Conservation (phyloP, 352 stramenopile species). For the Phytophthora palmivora region DNA sequence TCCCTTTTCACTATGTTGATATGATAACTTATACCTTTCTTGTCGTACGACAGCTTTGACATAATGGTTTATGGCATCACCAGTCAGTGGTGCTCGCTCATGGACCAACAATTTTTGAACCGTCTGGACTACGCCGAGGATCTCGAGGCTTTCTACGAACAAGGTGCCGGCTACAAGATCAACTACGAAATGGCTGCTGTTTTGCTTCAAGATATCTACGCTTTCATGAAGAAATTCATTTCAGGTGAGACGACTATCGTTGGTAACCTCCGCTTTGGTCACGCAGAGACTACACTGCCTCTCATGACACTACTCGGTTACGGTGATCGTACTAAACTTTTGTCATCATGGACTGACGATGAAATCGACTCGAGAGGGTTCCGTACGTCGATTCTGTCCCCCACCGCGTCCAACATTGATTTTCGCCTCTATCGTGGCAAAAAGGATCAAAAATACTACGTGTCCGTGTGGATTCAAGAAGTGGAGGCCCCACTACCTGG, state of each 20-base stretch:
- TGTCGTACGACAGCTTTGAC: slow-evolving; percentile 53
- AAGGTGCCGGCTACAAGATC: slow-evolving; percentile 63
- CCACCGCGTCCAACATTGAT: slow-evolving; percentile 78
- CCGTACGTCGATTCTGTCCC: slow-evolving; percentile 60
- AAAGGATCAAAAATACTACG: slow-evolving; percentile 50
- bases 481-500: slow-evolving; percentile 48
- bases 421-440: slow-evolving; percentile 65
- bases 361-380: slow-evolving; percentile 60
- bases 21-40: not conserved
- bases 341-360: slow-evolving; percentile 37
- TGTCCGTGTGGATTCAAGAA: slow-evolving; percentile 64
- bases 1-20: not conserved
- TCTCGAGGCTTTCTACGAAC: slow-evolving; percentile 74
- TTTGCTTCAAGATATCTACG: slow-evolving; percentile 64
- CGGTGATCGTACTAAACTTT: slow-evolving; percentile 42
- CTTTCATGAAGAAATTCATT: slow-evolving; percentile 56
- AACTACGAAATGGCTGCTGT: slow-evolving; percentile 80
- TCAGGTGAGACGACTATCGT: slow-evolving; percentile 38
- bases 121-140: slow-evolving; percentile 72
- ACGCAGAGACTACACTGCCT: slow-evolving; percentile 78
- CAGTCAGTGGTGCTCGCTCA: slow-evolving; percentile 68
- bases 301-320: slow-evolving; percentile 75
- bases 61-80: slow-evolving; percentile 61
- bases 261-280: slow-evolving; percentile 70
- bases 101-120: slow-evolving; percentile 50